Conservation (phyloP, 768 basidiomycete genomes). For the Leucocoprinus leucothites region DNA sequence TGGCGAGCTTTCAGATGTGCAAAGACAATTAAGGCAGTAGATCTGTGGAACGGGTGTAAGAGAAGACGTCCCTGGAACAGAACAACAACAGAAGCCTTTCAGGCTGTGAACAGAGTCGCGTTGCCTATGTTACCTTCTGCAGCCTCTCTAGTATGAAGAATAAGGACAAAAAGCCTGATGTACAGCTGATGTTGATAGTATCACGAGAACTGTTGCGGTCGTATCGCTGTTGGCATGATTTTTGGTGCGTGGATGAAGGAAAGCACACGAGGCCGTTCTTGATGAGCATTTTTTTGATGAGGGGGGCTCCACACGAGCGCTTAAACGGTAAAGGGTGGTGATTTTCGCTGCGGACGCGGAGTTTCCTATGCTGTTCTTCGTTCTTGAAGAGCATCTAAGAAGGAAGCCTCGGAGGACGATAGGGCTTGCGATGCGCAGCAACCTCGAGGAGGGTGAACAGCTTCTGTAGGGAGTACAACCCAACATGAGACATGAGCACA, state of each 20-base stretch:
- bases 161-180: not conserved
- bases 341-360: not conserved
- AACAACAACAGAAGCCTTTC: not conserved
- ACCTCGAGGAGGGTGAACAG: too few relatives aligned
- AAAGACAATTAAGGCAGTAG: not conserved
- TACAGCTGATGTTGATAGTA: not conserved
- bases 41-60: not conserved
- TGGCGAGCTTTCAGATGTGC: not conserved
- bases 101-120: not conserved
- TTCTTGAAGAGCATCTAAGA: too few relatives aligned
- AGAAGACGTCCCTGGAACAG: not conserved
- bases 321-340: too few relatives aligned
- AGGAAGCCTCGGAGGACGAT: not conserved
- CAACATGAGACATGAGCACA: too few relatives aligned
- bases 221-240: not conserved
- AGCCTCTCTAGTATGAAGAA: not conserved
- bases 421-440: too few relatives aligned
- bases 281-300: too few relatives aligned
- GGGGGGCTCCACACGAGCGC: too few relatives aligned
- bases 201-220: not conserved
- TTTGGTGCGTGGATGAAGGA: not conserved
- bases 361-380: not conserved
- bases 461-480: too few relatives aligned
- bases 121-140: not conserved
- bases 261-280: not conserved